These are phyloP conservation scores for Silybum marianum DNA, from an alignment of 129 eudicot species.

Conservation along the genomic window DNA sequence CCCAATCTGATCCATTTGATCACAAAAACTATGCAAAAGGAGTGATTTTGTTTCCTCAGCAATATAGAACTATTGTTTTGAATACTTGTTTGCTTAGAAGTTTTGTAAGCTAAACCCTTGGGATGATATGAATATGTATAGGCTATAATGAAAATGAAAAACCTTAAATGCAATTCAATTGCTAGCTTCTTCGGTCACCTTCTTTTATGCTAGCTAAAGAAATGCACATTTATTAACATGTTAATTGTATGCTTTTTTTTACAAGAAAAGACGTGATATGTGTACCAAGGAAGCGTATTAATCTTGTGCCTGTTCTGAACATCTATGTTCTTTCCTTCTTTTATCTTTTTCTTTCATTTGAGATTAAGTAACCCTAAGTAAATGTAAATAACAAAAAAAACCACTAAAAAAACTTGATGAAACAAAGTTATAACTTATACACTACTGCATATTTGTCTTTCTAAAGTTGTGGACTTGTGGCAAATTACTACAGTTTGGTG, in stretches of 20 bases:
- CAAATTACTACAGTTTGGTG: neutral
- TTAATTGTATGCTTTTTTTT: neutral
- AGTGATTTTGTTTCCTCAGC: neutral
- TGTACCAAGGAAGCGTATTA: neutral
- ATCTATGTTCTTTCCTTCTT: too few species aligned
- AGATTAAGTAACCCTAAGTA: neutral
- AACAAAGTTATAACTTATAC: neutral
- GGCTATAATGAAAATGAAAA: neutral
- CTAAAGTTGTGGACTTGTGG: neutral
- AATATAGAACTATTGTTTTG: neutral
- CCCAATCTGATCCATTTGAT: conserved; percentile 3
- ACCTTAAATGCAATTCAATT: neutral
- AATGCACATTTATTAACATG: neutral
- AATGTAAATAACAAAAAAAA: neutral
- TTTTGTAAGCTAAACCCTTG: neutral
- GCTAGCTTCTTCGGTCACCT: neutral
- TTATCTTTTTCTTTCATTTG: neutral
- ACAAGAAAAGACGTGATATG: neutral
- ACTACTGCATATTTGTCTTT: neutral
- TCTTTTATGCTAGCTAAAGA: neutral
- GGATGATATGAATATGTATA: neutral
- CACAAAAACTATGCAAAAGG: neutral
- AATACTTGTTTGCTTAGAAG: neutral
- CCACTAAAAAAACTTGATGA: neutral
- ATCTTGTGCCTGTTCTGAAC: neutral